These are phyloP conservation scores for Starmerella stigmatis DNA, from an alignment of 805 yeast genomes.

Conservation along the genomic window DNA sequence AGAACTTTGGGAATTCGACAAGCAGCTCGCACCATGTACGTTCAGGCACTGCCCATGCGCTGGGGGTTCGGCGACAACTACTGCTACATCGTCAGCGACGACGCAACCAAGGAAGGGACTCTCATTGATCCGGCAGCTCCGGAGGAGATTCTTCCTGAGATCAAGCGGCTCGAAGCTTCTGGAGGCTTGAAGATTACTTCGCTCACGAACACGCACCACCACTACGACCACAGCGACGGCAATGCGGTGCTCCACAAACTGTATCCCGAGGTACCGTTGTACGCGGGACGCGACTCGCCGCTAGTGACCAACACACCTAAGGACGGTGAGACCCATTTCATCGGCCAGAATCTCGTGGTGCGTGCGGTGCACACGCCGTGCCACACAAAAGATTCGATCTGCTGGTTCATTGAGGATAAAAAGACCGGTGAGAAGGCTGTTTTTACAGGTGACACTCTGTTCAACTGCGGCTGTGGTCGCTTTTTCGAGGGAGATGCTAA, in stretches of 20 bases:
- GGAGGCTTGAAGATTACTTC: conserved; percentile 47
- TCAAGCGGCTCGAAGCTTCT: conserved; percentile 31
- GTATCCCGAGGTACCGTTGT: conserved; percentile 47
- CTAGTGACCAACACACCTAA: conserved; percentile 60
- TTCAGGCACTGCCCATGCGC: conserved; percentile 77
- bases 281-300: conserved; percentile 79
- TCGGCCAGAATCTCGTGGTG: conserved; percentile 56
- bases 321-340: conserved; percentile 47
- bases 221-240: conserved; percentile 89
- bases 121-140: conserved; percentile 91
- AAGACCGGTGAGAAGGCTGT: conserved; percentile 57
- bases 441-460: conserved; percentile 92
- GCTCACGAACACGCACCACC: conserved; percentile 93
- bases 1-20: background rate
- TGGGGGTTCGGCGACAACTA: conserved; percentile 94
- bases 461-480: conserved; percentile 91
- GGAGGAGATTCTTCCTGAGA: conserved; percentile 46
- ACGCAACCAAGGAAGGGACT: conserved; percentile 57
- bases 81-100: conserved; percentile 67
- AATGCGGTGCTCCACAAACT: conserved; percentile 37
- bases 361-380: conserved; percentile 92
- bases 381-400: conserved; percentile 92
- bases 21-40: conserved; percentile 54
- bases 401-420: conserved; percentile 66
- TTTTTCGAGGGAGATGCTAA: conserved; percentile 84